A percentile compares a stretch with the other conserved stretches of the same genome.
Evolutionary conservation across 208 protist genomes (phyloP).

Genomic region (Tritrichomonas musculus): DNA sequence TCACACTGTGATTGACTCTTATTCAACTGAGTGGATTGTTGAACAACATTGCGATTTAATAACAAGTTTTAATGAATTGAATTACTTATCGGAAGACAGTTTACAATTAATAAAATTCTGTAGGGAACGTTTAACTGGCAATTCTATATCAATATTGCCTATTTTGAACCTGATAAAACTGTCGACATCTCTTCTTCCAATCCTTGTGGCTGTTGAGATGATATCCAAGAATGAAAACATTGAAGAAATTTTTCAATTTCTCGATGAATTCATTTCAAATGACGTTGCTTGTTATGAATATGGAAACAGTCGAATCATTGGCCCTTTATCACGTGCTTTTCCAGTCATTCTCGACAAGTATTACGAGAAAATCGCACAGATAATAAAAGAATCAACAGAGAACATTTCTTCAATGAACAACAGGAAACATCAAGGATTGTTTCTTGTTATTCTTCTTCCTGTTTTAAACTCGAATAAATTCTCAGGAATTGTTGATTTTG

Average conservation of each 20-base stretch:
- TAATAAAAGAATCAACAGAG: background rate
- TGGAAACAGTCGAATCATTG: background rate
- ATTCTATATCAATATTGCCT: background rate
- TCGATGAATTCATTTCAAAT: background rate
- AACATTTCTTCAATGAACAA: background rate
- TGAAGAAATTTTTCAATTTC: background rate
- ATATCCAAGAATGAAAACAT: background rate
- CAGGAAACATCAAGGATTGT: background rate
- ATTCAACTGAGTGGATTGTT: background rate
- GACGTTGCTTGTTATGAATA: background rate
- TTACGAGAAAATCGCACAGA: background rate
- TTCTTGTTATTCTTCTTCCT: background rate
- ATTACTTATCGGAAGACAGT: background rate
- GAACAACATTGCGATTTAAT: background rate
- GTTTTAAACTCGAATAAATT: background rate
- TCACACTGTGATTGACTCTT: background rate
- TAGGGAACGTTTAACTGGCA: background rate
- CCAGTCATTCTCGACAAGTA: background rate
- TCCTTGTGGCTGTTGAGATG: background rate
- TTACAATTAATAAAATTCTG: background rate
- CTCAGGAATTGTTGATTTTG: background rate
- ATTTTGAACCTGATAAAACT: background rate
- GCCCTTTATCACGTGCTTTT: background rate
- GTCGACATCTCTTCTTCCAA: background rate
- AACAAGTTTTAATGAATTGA: background rate